A percentile compares a stretch with the other conserved stretches of the same genome.
These are phyloP conservation scores for Spiraea crenata DNA, from an alignment of 331 rosid species.

Conservation along the genomic window DNA sequence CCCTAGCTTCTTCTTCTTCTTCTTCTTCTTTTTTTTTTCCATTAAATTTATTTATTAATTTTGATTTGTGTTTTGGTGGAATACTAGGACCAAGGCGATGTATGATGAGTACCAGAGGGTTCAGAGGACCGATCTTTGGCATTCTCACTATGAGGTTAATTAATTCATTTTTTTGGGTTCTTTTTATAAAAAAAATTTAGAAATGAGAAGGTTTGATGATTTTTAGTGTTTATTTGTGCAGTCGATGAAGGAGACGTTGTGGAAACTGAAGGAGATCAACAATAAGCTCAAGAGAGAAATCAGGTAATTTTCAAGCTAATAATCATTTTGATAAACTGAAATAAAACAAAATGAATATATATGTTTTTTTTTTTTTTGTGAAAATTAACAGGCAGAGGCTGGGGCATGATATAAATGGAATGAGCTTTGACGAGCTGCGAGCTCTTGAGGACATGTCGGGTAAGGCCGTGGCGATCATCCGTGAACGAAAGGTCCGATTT, in stretches of 20 bases:
- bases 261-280: constrained; percentile 62
- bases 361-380: neutral
- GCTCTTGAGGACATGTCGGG: constrained; percentile 53
- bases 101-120: constrained; percentile 63
- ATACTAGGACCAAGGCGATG: constrained; percentile 58
- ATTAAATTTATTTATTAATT: neutral
- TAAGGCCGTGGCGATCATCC: constrained; percentile 48
- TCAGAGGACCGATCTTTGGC: constrained; percentile 63
- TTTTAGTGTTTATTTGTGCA: constrained; percentile 12
- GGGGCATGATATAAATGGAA: constrained; percentile 60
- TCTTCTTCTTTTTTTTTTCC: neutral
- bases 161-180: neutral
- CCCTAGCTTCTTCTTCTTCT: neutral
- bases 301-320: constrained; percentile 31
- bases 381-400: constrained; percentile 58
- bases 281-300: constrained; percentile 62
- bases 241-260: constrained; percentile 64
- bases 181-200: neutral
- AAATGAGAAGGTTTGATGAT: neutral
- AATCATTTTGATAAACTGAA: no score
- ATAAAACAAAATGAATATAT: no score
- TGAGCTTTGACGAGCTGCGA: constrained; percentile 48
- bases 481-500: constrained; percentile 57
- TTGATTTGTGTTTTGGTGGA: neutral
- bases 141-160: constrained; percentile 66